A percentile compares a stretch with the other conserved stretches of the same genome.
Evolutionary conservation across 2,329 filamentous ascomycete genomes (phyloP).

Genomic region (Coniochaeta sp.): DNA sequence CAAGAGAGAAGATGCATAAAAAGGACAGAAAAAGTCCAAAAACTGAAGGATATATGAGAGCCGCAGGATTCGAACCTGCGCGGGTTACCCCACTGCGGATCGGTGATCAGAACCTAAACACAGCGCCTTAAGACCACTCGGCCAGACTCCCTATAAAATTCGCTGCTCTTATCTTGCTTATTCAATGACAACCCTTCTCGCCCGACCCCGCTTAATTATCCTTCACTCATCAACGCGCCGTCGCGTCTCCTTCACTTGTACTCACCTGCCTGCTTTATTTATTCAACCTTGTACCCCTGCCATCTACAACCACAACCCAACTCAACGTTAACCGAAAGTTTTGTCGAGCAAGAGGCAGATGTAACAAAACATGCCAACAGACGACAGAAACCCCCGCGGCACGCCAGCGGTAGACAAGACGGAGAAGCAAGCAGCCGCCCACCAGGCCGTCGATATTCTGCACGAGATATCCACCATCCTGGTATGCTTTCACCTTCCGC

Average conservation of each 20-base stretch:
- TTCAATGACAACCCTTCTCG: background rate
- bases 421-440: slow-evolving; percentile 68
- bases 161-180: background rate
- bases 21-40: background rate
- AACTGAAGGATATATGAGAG: background rate
- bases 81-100: slow-evolving; percentile 2
- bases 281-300: too few relatives aligned
- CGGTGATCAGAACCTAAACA: slow-evolving; percentile 2
- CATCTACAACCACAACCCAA: background rate
- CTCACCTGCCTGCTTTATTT: too few relatives aligned
- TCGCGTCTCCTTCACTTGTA: background rate
- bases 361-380: background rate
- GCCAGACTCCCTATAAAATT: slow-evolving; percentile 1
- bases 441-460: slow-evolving; percentile 76
- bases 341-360: background rate
- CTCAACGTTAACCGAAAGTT: background rate
- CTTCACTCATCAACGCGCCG: background rate
- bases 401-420: slow-evolving; percentile 30
- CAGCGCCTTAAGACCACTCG: slow-evolving; percentile 2
- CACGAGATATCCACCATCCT: slow-evolving; percentile 85
- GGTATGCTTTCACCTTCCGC: slow-evolving; percentile 45
- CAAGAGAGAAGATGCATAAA: too few relatives aligned
- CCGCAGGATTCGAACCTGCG: slow-evolving; percentile 2
- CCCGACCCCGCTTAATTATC: background rate
- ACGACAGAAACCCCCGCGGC: background rate